These are phyloP conservation scores for Thermoascus crustaceus DNA, from an alignment of 2,329 filamentous ascomycete species.

Conservation along the genomic window DNA sequence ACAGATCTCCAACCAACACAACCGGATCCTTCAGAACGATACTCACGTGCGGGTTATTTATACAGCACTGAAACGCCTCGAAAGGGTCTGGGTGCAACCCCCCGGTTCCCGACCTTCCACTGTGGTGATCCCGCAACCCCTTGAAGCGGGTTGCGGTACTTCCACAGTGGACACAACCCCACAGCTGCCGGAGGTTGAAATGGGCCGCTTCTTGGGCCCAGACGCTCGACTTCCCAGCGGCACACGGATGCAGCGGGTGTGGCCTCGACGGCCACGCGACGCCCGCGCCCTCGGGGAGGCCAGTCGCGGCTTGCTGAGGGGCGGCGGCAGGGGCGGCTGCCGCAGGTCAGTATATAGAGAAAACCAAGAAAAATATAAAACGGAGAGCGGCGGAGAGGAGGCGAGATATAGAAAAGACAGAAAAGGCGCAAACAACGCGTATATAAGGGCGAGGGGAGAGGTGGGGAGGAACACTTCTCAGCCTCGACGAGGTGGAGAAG, in stretches of 20 bases:
- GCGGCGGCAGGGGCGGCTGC: background rate
- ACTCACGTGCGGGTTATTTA: constrained; percentile 6
- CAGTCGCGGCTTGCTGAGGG: background rate
- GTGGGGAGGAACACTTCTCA: background rate
- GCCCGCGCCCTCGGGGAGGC: too few relatives aligned
- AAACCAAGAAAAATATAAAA: background rate
- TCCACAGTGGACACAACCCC: constrained; percentile 4
- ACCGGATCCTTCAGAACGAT: too few relatives aligned
- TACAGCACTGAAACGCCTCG: constrained; percentile 4
- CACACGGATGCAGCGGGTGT: constrained; percentile 1
- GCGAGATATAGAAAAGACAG: too few relatives aligned
- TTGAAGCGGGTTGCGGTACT: constrained; percentile 1
- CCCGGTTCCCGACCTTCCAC: background rate
- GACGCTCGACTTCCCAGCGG: constrained; percentile 1
- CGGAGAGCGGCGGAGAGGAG: too few relatives aligned
- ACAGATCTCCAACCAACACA: background rate
- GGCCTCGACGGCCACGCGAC: background rate
- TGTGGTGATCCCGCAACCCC: constrained; percentile 3
- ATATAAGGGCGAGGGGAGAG: background rate
- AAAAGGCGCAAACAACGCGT: background rate
- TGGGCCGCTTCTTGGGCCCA: constrained; percentile 1
- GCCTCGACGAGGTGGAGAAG: background rate
- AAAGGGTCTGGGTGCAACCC: constrained; percentile 1
- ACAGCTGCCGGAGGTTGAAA: background rate
- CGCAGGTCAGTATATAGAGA: background rate